These are phyloP conservation scores for Trichosporon asahii DNA, from an alignment of 1,284 basidiomycete genomes.

Conservation along the genomic window DNA sequence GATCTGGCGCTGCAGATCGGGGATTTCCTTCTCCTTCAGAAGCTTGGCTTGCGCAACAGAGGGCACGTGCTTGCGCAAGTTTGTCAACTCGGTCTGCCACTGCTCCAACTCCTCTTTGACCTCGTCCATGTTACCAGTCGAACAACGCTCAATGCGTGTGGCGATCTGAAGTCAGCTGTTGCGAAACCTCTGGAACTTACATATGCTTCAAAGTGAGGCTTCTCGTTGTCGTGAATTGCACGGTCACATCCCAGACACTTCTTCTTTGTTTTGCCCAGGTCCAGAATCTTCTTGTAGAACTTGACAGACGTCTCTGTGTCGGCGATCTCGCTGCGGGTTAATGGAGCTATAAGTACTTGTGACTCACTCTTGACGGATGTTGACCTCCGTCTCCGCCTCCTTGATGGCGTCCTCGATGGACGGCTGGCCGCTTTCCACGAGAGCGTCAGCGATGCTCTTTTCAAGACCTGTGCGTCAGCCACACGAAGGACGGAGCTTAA, in stretches of 20 bases:
- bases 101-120: constrained; percentile 57
- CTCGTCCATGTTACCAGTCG: constrained; percentile 41
- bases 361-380: constrained; percentile 59
- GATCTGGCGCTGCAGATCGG: constrained; percentile 64
- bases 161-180: constrained; percentile 53
- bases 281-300: constrained; percentile 65
- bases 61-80: constrained; percentile 61
- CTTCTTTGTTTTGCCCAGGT: constrained; percentile 62
- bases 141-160: constrained; percentile 34
- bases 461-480: constrained; percentile 57
- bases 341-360: not conserved
- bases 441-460: constrained; percentile 56
- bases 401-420: constrained; percentile 61
- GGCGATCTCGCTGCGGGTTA: constrained; percentile 21
- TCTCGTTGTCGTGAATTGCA: constrained; percentile 62
- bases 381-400: constrained; percentile 59
- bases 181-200: constrained; percentile 53
- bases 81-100: constrained; percentile 63
- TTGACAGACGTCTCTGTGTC: constrained; percentile 20
- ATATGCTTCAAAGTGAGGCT: constrained; percentile 63
- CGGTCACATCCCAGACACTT: constrained; percentile 75
- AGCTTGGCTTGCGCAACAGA: constrained; percentile 51
- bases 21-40: constrained; percentile 63
- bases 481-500: no score
- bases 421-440: constrained; percentile 50